phyloP scores from a whole-genome alignment of 179 eudicot species.

The Heliamphora pulchella region DNA sequence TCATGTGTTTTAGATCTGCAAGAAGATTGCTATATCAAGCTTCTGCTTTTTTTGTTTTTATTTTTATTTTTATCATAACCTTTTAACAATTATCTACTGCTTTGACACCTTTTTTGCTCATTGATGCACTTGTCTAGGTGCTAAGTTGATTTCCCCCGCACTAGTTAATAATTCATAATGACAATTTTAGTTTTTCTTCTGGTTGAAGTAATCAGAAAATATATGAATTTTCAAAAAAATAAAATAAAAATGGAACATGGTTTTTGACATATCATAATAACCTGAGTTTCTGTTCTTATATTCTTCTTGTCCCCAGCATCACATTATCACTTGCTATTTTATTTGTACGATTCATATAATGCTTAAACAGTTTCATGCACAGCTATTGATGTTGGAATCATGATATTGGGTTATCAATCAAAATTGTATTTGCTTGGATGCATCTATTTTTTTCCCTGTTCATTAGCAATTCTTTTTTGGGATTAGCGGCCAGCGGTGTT shows the following conservation, averaged over 20 bases:
- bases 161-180: not conserved
- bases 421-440: too few relatives aligned
- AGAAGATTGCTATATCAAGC: not conserved
- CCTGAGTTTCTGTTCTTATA: not conserved
- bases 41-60: constrained; percentile 9
- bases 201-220: too few relatives aligned
- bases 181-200: too few relatives aligned
- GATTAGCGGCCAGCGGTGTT: too few relatives aligned
- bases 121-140: not conserved
- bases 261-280: not conserved
- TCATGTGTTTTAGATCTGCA: not conserved
- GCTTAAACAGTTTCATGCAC: too few relatives aligned
- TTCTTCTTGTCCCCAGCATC: not conserved
- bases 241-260: not conserved
- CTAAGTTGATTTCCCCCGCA: not conserved
- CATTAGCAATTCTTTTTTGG: too few relatives aligned
- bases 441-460: too few relatives aligned
- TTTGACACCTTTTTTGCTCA: not conserved
- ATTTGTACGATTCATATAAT: too few relatives aligned
- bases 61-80: not conserved
- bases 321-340: too few relatives aligned
- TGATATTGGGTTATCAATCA: too few relatives aligned
- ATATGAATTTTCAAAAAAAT: not conserved
- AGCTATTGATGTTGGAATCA: too few relatives aligned
- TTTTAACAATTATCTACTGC: not conserved